Evolutionary conservation across 805 yeast genomes (phyloP), one percentile per base, ranked within the genome.

Genomic region (Candida corydali): DNA sequence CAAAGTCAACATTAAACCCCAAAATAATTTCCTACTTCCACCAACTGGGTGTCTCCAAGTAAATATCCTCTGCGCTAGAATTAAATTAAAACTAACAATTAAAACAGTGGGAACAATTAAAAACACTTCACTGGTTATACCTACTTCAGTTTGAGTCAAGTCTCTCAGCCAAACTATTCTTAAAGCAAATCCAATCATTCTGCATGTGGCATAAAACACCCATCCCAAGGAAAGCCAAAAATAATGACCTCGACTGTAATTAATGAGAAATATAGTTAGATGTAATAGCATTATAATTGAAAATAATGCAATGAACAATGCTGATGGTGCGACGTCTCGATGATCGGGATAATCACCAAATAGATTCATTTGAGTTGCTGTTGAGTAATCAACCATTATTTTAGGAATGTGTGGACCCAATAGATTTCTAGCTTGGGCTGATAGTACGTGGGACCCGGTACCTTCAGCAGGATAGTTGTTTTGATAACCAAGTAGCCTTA

Each of bases 11-110:
- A 82, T 75, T 19, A 59, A 35, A 23, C 42, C 41, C 75, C 80
- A 75, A 48, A 82, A 76, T 24, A 63, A 40, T 38, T 55, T 61
- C 29, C 71, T 55, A 15, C 76, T 68, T 26, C 88, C 89, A 8
- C 78, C 70, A 35, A 75, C 78, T 6, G 91, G 89, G 52, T 83
- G 89, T 54, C 81, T 67, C 85, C 87, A 81, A 5, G 86, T 80
- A 57, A 81, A 80, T 16, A 82, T 62, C 53, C 91, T 73, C 54
- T 82, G 88, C 4, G 84, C 86, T 36, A 83, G 59, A 16, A 81
- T 72, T 55, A 81, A 65, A 51, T 79, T 80, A 49, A 78, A 66
- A 3, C 82, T 70, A 22, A 77, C 75, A 29, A 82, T 52, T 18
- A 77, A 51, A n/a, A 80, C 73, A 12, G 78, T 69, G 3, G 87